Percentiles rank a stretch among this genome's conserved stretches.
Evolutionary conservation across 345 rosid genomes (phyloP).

Genomic region (Sisymbrium altissimum): DNA sequence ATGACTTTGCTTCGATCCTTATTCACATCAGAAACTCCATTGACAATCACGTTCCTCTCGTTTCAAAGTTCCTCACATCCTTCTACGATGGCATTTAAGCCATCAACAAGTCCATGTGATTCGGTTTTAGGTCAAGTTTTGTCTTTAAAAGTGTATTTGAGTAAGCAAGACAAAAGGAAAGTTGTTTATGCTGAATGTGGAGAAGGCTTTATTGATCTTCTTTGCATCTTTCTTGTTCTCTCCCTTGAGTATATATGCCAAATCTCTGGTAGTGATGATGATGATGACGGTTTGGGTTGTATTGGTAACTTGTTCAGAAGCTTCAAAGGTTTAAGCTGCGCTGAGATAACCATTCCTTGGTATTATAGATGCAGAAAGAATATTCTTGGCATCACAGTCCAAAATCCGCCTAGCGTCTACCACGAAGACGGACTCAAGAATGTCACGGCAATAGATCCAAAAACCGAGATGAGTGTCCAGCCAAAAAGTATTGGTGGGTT

Average conservation of each 20-base stretch:
- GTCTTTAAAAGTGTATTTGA: neutral
- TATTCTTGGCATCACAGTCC: neutral
- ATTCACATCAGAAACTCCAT: constrained; percentile 15
- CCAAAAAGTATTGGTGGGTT: neutral
- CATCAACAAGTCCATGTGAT: neutral
- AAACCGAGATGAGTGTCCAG: neutral
- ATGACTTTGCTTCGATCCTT: neutral
- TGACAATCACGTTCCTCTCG: neutral
- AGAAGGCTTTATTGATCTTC: neutral
- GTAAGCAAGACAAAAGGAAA: neutral
- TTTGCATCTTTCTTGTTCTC: constrained; percentile 4
- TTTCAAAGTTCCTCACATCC: neutral
- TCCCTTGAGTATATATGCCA: neutral
- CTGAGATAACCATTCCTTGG: neutral
- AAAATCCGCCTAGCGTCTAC: neutral
- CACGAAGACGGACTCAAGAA: neutral
- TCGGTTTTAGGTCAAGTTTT: neutral
- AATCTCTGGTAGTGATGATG: neutral
- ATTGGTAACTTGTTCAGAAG: neutral
- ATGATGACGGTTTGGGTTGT: neutral
- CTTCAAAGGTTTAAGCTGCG: neutral
- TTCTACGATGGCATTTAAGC: neutral
- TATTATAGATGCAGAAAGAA: neutral
- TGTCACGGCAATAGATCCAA: neutral
- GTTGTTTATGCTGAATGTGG: neutral